phyloP scores from a whole-genome alignment of 179 eudicot species.

The Silene coronaria region DNA sequence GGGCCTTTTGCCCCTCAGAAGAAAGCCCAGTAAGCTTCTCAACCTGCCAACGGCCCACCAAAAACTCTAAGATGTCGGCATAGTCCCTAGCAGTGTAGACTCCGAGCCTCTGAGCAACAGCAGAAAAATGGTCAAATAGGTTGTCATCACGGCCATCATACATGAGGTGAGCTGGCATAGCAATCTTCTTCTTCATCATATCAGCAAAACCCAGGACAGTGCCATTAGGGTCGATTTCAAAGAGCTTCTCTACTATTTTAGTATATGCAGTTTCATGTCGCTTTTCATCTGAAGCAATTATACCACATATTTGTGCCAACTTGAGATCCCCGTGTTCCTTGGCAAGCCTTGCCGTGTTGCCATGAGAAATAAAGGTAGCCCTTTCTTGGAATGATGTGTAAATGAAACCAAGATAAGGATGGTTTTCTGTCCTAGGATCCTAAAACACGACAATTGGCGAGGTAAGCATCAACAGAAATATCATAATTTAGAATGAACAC shows the following conservation, averaged over 20 bases:
- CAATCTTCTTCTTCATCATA: conserved; percentile 39
- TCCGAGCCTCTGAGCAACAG: conserved; percentile 45
- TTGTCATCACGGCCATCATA: conserved; percentile 42
- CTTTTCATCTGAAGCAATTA: conserved; percentile 36
- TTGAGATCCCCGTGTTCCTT: conserved; percentile 36
- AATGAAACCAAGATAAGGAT: conserved; percentile 36
- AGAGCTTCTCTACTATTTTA: conserved; percentile 37
- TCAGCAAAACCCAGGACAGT: conserved; percentile 34
- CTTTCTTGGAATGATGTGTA: conserved; percentile 41
- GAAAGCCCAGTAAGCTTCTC: conserved; percentile 36
- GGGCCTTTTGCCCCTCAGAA: conserved; percentile 32
- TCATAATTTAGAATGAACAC: neutral
- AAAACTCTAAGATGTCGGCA: conserved; percentile 39
- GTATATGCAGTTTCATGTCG: conserved; percentile 39
- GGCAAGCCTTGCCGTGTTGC: conserved; percentile 36
- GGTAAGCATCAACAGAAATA: neutral
- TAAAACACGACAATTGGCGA: conserved; percentile 5
- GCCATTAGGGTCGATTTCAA: conserved; percentile 32
- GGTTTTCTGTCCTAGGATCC: conserved; percentile 40
- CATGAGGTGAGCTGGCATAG: conserved; percentile 47
- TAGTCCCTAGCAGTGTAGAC: conserved; percentile 46
- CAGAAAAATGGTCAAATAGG: conserved; percentile 39
- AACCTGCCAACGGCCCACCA: conserved; percentile 40
- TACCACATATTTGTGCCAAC: conserved; percentile 34
- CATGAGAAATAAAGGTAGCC: conserved; percentile 34